Evolutionary conservation across 2,329 filamentous ascomycete genomes (phyloP).

Genomic region (Paramyrothecium sp.): DNA sequence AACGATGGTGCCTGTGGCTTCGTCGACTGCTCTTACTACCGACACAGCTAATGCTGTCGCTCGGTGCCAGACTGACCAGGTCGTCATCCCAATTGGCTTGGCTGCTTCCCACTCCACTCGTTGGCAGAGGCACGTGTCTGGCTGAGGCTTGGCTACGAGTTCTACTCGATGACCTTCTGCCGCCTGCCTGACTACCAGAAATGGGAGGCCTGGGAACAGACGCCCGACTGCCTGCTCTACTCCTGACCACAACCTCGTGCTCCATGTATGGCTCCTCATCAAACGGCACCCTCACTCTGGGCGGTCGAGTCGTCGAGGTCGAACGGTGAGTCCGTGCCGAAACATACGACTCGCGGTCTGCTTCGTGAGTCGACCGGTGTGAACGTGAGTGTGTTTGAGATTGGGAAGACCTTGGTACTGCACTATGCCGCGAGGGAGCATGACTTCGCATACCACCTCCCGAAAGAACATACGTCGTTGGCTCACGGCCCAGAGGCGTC

Average conservation of each 20-base stretch:
- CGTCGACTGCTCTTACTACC: slow-evolving; percentile 34
- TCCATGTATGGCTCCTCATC: slow-evolving; percentile 23
- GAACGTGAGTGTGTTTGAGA: slow-evolving; percentile 17
- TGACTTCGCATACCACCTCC: slow-evolving; percentile 42
- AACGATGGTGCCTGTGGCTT: slow-evolving; percentile 15
- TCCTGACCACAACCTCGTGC: slow-evolving; percentile 24
- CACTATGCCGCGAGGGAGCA: slow-evolving; percentile 31
- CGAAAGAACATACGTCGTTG: slow-evolving; percentile 35
- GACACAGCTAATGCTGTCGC: slow-evolving; percentile 63
- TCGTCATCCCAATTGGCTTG: slow-evolving; percentile 45
- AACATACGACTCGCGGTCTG: slow-evolving; percentile 42
- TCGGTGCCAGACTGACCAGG: slow-evolving; percentile 53
- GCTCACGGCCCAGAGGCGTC: slow-evolving; percentile 21
- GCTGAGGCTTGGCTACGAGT: slow-evolving; percentile 25
- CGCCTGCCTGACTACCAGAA: slow-evolving; percentile 12
- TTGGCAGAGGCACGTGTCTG: slow-evolving; percentile 36
- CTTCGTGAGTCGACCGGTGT: slow-evolving; percentile 21
- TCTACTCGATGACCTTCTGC: slow-evolving; percentile 16
- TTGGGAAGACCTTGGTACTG: slow-evolving; percentile 21
- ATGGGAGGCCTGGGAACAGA: slow-evolving; percentile 15
- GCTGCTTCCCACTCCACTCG: slow-evolving; percentile 39
- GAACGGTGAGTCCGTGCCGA: slow-evolving; percentile 34
- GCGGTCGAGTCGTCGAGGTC: slow-evolving; percentile 16
- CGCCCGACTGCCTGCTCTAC: slow-evolving; percentile 26
- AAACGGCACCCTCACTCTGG: slow-evolving; percentile 16